phyloP scores from a whole-genome alignment of 371 early-diverging fungal genomes.

The Lichtheimia ornata region DNA sequence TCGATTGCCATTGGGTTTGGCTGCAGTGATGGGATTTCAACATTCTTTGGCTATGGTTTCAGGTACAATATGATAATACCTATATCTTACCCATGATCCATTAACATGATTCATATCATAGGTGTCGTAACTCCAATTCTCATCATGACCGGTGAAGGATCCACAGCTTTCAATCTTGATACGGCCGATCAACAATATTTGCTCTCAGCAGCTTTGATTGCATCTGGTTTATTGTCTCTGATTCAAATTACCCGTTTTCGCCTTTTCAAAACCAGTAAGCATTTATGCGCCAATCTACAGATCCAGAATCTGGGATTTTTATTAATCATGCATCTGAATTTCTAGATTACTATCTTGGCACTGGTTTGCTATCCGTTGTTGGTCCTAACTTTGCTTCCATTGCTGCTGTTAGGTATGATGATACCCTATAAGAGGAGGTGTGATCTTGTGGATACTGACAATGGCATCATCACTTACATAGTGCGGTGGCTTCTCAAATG shows the following conservation, averaged over 20 bases:
- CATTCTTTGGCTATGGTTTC: slow-evolving; percentile 56
- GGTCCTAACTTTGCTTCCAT: slow-evolving; percentile 61
- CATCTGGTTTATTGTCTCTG: slow-evolving; percentile 54
- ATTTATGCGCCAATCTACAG: neutral
- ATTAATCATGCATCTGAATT: neutral
- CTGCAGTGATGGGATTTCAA: slow-evolving; percentile 63
- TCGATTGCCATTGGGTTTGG: slow-evolving; percentile 52
- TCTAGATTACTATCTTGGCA: slow-evolving; percentile 51
- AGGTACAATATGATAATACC: slow-evolving; percentile 12
- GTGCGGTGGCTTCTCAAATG: slow-evolving; percentile 41
- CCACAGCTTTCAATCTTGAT: slow-evolving; percentile 48
- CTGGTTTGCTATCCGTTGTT: slow-evolving; percentile 58
- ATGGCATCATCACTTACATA: neutral
- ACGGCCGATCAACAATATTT: slow-evolving; percentile 52
- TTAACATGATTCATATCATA: neutral
- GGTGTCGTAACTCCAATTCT: slow-evolving; percentile 64
- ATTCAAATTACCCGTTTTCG: slow-evolving; percentile 64
- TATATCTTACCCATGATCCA: neutral
- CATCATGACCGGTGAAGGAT: slow-evolving; percentile 56
- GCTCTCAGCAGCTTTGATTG: slow-evolving; percentile 61
- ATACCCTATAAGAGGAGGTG: neutral
- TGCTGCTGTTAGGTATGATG: slow-evolving; percentile 30
- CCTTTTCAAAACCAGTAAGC: slow-evolving; percentile 39
- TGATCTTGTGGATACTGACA: neutral
- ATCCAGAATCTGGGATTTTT: neutral